Percentiles rank a stretch among this genome's conserved stretches.
Conservation (phyloP, 495 filamentous ascomycete species). For the Bryoglossum gracile region DNA sequence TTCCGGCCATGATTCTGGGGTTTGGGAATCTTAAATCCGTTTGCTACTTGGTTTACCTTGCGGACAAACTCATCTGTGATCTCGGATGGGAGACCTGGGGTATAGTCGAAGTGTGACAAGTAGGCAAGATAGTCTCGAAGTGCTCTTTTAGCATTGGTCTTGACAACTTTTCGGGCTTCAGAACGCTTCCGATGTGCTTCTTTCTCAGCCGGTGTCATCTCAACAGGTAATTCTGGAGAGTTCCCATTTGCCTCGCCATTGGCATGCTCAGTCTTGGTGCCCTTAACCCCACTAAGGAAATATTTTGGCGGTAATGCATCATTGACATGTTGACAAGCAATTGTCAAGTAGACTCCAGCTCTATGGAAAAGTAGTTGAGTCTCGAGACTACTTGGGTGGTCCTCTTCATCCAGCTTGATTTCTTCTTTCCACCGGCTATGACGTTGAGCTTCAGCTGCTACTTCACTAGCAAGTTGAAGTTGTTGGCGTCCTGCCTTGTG, state of each 20-base stretch:
- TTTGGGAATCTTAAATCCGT: slow-evolving; percentile 31
- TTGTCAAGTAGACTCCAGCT: slow-evolving; percentile 62
- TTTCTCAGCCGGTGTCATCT: slow-evolving; percentile 30
- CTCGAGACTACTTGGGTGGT: slow-evolving; percentile 67
- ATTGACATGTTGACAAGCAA: slow-evolving; percentile 59
- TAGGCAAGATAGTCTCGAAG: slow-evolving; percentile 63
- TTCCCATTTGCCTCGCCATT: slow-evolving; percentile 10
- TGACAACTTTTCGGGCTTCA: slow-evolving; percentile 58
- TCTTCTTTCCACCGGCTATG: slow-evolving; percentile 41
- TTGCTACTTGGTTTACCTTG: slow-evolving; percentile 51
- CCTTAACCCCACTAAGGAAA: slow-evolving; percentile 18
- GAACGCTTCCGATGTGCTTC: slow-evolving; percentile 39
- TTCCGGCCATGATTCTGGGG: slow-evolving; percentile 17
- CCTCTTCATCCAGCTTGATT: slow-evolving; percentile 53
- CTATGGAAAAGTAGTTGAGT: slow-evolving; percentile 70
- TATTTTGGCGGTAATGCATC: slow-evolving; percentile 35
- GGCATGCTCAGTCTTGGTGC: slow-evolving; percentile 13
- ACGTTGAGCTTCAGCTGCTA: slow-evolving; percentile 31
- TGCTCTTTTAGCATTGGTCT: slow-evolving; percentile 64
- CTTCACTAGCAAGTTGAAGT: slow-evolving; percentile 37
- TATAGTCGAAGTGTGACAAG: slow-evolving; percentile 67
- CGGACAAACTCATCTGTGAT: slow-evolving; percentile 60
- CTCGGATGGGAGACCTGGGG: slow-evolving; percentile 56
- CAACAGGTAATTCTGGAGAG: slow-evolving; percentile 3
- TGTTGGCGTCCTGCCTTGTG: slow-evolving; percentile 40